Base-by-base conservation (phyloP, 2,329 filamentous ascomycete genomes). In the Aspergillus sojae region DNA sequence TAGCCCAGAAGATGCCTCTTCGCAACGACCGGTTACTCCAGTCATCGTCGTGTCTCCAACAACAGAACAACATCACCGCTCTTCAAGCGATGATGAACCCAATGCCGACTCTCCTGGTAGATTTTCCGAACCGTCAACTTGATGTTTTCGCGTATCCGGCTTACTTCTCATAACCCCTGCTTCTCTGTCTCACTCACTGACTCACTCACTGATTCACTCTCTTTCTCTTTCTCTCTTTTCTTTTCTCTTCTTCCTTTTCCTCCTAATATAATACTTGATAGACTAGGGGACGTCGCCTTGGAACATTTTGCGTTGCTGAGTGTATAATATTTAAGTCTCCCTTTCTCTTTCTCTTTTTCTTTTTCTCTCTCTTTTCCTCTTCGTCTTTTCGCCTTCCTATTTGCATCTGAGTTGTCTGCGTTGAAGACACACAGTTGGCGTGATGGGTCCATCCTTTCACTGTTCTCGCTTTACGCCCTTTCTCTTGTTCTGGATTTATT, bases 1-100 rank as follows among this genome's bases (percentile, higher is more conserved):
- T 14, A 73, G 71, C 56, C 65, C 70, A 32, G 70, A 72, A 46
- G 66, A 70, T 26, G 39, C 60, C 21, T 43, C 62, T 30, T 66
- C 67, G 28, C 68, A 68, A 54, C 61, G 68, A 54, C 70, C 73
- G 19, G 63, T 62, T 30, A 73, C 75, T 3, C 75, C 75, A 26
- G 71, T 75, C 12, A 79, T 79, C 56, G 67, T 79, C n/a, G 72
- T 79, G 32, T 79, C 77, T 12, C 62, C 66, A 5, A 70, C 64
- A 36, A 52, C 48, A 30, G 73, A 74, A n/a, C 70, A 71, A 55
- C 61, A 70, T 26, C 63, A 68, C 26, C 62, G 62, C 11, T 62
- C 64, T n/a, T 64, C 69, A 36, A 67, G 67, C 58, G 66, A 68
- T 56, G 63, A 71, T 57, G 68, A 66, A 56, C 64, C 67, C 48